phyloP scores from a whole-genome alignment of 495 filamentous ascomycete species.

The Cladorrhinum samala region DNA sequence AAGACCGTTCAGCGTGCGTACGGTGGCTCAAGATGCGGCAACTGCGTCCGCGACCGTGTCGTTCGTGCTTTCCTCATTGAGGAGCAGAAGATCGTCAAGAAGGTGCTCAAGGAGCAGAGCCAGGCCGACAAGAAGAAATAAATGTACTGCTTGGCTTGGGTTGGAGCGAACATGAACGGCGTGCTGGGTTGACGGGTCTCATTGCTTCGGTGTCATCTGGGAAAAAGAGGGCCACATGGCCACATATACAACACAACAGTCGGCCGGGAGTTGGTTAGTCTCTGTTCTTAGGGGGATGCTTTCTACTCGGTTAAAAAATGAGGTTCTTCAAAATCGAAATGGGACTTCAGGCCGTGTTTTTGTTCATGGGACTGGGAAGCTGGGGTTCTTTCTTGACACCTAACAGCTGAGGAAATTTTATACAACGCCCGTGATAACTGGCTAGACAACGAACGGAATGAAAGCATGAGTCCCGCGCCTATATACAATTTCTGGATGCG shows the following conservation, averaged over 20 bases:
- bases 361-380: slow-evolving; percentile 6
- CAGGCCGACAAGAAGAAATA: slow-evolving; percentile 74
- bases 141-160: slow-evolving; percentile 20
- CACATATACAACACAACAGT: slow-evolving; percentile 25
- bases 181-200: slow-evolving; percentile 36
- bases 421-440: background rate
- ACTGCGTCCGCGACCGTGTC: slow-evolving; percentile 96
- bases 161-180: slow-evolving; percentile 15
- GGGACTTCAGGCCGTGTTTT: slow-evolving; percentile 30
- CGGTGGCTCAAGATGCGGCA: slow-evolving; percentile 94
- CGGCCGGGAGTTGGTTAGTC: slow-evolving; percentile 33
- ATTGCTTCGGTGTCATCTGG: slow-evolving; percentile 47
- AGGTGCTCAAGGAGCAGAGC: slow-evolving; percentile 86
- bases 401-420: background rate
- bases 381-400: slow-evolving; percentile 2
- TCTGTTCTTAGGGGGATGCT: slow-evolving; percentile 46
- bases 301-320: slow-evolving; percentile 38
- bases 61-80: slow-evolving; percentile 98
- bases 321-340: slow-evolving; percentile 32
- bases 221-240: slow-evolving; percentile 34
- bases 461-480: slow-evolving; percentile 13
- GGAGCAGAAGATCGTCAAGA: slow-evolving; percentile 99
- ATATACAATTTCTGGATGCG: too few relatives aligned
- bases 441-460: slow-evolving; percentile 3
- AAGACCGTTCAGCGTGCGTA: slow-evolving; percentile 99